Evolutionary conservation across 108 stramenopile species (phyloP).

Genomic region (Cyclostephanos invisitatus): DNA sequence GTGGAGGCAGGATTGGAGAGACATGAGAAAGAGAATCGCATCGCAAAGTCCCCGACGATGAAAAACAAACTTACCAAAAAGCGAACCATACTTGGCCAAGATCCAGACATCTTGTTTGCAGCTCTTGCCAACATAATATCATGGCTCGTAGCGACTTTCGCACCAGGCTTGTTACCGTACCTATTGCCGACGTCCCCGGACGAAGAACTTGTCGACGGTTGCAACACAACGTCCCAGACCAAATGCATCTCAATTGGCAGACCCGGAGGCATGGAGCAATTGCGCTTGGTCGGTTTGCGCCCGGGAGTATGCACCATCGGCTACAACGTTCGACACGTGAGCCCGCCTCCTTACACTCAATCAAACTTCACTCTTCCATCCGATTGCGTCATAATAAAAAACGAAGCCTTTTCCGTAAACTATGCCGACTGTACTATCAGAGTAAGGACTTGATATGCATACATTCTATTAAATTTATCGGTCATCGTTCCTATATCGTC

Average conservation of each 20-base stretch:
- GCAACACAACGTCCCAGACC: conserved; percentile 30
- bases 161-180: conserved; percentile 52
- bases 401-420: conserved; percentile 75
- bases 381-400: conserved; percentile 64
- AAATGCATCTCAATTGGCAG: conserved; percentile 79
- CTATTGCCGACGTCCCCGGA: conserved; percentile 60
- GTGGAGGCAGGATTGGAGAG: too few species aligned
- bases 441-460: background rate
- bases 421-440: conserved; percentile 87
- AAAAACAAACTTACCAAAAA: conserved; percentile 17
- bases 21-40: too few species aligned
- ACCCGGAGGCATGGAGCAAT: conserved; percentile 82
- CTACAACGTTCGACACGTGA: conserved; percentile 66
- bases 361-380: conserved; percentile 23
- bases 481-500: background rate
- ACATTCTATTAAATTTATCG: background rate
- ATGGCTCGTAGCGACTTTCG: conserved; percentile 64
- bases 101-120: conserved; percentile 63
- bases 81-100: conserved; percentile 53
- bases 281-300: conserved; percentile 65
- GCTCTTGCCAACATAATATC: conserved; percentile 71
- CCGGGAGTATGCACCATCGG: conserved; percentile 69
- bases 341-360: conserved; percentile 47
- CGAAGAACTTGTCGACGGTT: conserved; percentile 33
- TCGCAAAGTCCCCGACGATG: background rate